These are phyloP conservation scores for Bretschneidera sinensis DNA, from an alignment of 345 rosid species.

Conservation along the genomic window DNA sequence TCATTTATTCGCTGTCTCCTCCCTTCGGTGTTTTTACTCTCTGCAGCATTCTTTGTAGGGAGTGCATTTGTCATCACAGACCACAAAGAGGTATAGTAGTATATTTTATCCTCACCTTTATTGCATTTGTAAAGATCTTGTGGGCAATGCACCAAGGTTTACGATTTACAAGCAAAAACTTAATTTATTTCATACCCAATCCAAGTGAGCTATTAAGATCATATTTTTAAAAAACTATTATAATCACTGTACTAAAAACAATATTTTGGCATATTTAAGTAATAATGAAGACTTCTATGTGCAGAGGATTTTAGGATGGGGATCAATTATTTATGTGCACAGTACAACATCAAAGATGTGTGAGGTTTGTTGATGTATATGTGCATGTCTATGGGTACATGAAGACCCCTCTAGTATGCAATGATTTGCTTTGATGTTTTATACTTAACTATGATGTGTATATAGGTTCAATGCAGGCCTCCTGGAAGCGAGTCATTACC, in stretches of 20 bases:
- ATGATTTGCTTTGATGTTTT: not conserved
- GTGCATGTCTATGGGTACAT: not conserved
- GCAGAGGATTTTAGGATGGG: constrained; percentile 37
- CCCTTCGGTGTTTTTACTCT: constrained; percentile 30
- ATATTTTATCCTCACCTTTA: too few species aligned
- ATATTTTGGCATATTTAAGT: not conserved
- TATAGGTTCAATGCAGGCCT: constrained; percentile 37
- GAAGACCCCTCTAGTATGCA: not conserved
- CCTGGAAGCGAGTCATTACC: constrained; percentile 53
- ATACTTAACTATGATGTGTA: not conserved
- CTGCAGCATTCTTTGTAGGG: constrained; percentile 41
- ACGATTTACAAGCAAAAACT: too few species aligned
- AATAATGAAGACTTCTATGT: constrained; percentile 1
- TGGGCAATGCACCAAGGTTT: too few species aligned
- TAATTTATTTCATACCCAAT: not conserved
- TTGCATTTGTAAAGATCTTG: too few species aligned
- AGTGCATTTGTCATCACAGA: constrained; percentile 40
- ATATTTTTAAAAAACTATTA: not conserved
- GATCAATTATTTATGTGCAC: constrained; percentile 23
- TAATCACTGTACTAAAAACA: not conserved
- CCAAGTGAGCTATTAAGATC: not conserved
- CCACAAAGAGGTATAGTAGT: constrained; percentile 33
- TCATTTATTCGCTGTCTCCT: constrained; percentile 31
- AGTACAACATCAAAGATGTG: constrained; percentile 30
- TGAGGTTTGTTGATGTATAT: constrained; percentile 33